Conservation (phyloP, 2,329 filamentous ascomycete species). For the Cadophora sp. region DNA sequence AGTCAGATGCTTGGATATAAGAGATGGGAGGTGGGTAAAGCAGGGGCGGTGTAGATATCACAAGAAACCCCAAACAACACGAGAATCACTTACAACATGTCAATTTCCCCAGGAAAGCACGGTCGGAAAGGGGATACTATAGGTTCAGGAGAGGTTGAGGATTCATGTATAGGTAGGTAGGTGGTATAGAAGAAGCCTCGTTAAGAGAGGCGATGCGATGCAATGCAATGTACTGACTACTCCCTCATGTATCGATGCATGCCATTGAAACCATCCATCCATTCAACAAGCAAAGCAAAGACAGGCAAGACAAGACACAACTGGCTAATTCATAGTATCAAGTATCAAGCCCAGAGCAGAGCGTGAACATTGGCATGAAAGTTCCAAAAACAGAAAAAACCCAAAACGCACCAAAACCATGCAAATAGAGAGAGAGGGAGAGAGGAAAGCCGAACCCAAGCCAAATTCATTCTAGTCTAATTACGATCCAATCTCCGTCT, state of each 20-base stretch:
- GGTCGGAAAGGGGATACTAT: neutral
- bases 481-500: constrained; percentile 68
- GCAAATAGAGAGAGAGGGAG: constrained; percentile 4
- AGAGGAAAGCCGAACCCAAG: neutral
- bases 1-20: neutral
- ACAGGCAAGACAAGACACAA: neutral
- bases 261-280: neutral
- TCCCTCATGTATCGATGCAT: neutral
- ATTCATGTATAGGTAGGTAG: neutral
- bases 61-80: no score
- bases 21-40: neutral
- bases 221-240: neutral
- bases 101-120: neutral
- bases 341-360: neutral
- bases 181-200: constrained; percentile 24
- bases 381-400: constrained; percentile 8
- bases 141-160: neutral
- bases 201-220: constrained; percentile 34
- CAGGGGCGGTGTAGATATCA: neutral
- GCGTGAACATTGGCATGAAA: neutral
- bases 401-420: constrained; percentile 22
- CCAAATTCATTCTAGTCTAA: constrained; percentile 37
- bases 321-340: neutral
- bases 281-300: neutral
- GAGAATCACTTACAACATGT: no score